Evolutionary conservation across 1,284 basidiomycete genomes (phyloP), one percentile per base, ranked within the genome.

Genomic region (Entoloma clypeatum): DNA sequence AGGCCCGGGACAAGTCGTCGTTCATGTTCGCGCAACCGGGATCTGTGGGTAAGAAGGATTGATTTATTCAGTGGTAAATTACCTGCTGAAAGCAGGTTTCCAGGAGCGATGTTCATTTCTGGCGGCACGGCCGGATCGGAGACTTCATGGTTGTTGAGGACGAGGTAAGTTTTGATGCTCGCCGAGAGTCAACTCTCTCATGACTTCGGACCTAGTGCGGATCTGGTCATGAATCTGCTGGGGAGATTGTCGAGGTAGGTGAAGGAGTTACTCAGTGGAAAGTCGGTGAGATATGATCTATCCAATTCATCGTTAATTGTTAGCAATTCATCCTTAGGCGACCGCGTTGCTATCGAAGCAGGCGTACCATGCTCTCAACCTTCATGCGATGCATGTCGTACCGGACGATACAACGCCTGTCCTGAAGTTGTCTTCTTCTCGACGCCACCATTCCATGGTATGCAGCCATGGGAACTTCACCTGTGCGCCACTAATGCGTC

Each of bases 121-220:
- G 78, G 78, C 69, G 79, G 49, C 77, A 81, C 56, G 78, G 78
- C 3, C 62, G 73, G 22, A 71, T 82, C 39, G 78, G 78, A 13
- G 75, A 79, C 50, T 76, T 77, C 1, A 82, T 82, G 79, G 63
- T 81, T 19, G 79, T 81, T 23, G 74, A 71, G 18, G 79, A 80
- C 44, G 77, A 79, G 61, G 76, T 75, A 45, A 42, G 48, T 23
- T 30, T 28, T 8, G 22, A 11, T 17, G n/a, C 8, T 8, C n/a
- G 22, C 9, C 16, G 19, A 6, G 22, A 33, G 4, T 18, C 16
- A 25, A 22, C 6, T 41, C 25, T 13, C 45, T 1, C 41, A 47
- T 39, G 21, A 48, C 21, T 22, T 25, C 22, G 13, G 31, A 31
- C 7, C 13, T 43, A 79, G 77, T 80, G 77, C 40, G 77, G 77